Evolutionary conservation across 2,329 filamentous ascomycete genomes (phyloP), one percentile per base, ranked within the genome.

Genomic region (Graphium sp.): DNA sequence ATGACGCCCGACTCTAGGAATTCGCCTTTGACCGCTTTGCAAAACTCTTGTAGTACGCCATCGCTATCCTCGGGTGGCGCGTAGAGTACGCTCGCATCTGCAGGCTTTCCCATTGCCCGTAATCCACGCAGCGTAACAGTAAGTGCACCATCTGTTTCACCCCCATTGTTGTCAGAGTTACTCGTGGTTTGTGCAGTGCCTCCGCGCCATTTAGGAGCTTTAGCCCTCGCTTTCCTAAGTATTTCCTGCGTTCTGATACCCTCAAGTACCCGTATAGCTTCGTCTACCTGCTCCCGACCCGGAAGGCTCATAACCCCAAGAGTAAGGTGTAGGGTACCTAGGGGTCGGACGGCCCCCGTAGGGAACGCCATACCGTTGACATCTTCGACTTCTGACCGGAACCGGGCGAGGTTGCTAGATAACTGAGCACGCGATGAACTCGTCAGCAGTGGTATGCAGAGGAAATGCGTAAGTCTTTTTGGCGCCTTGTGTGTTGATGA

Each of bases 261-360:
- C 29, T 36, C 41, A 14, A 66, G 43, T 22, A 62, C 35, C 21
- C 46, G 48, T 10, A 52, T 41, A 2, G 63, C 62, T 22, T 40
- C 47, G 4, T 52, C 51, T 6, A 66, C 37, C 5, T 47, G 44
- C 29, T 63, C 57, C 3, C 57, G 49, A 3, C 55, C 58, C 4
- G 58, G 50, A 7, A 93, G 62, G 37, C 66, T 76, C 78, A 94
- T 85, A 2, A 91, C 79, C 0, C 84, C 85, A 0, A 94, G 60
- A 0, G 85, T 94, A 3, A 92, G 56, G 50, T 95, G 87, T 26
- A 94, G 51, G 2, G 83, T 84, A 1, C 81, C 80, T 1, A 81
- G 52, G 0, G 83, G 83, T 17, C 84, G 61, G 28, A 93, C 55
- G 2, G 83, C 82, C 31, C 64, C 64, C 18, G 57, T 46, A 0